phyloP scores from a whole-genome alignment of 805 yeast genomes.

The Candida orba region DNA sequence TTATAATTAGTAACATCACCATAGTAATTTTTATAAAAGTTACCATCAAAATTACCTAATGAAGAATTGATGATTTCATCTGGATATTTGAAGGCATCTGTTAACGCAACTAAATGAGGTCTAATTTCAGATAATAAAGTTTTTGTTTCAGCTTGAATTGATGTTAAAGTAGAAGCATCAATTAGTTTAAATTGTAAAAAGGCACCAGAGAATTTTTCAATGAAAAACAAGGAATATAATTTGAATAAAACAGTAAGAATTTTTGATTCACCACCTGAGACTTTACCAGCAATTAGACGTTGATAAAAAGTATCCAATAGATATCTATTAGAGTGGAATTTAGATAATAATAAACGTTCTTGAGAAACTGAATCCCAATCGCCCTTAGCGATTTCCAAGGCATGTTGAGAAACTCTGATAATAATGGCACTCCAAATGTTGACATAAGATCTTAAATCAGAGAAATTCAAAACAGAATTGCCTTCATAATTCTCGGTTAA shows the following conservation, averaged over 20 bases:
- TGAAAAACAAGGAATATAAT: constrained; percentile 56
- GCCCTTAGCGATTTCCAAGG: constrained; percentile 25
- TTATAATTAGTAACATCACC: constrained; percentile 48
- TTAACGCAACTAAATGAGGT: constrained; percentile 64
- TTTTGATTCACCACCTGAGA: constrained; percentile 32
- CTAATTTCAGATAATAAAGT: constrained; percentile 45
- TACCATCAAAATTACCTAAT: constrained; percentile 75
- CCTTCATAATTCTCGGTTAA: constrained; percentile 23
- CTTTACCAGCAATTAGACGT: constrained; percentile 16
- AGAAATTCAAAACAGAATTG: constrained; percentile 20
- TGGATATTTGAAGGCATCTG: constrained; percentile 78
- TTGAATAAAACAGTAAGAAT: constrained; percentile 48
- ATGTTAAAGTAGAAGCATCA: constrained; percentile 39
- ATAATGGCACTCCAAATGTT: constrained; percentile 30
- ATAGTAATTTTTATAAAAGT: constrained; percentile 75
- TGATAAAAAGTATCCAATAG: constrained; percentile 28
- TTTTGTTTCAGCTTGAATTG: constrained; percentile 37
- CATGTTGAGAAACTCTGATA: constrained; percentile 26
- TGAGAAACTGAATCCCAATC: constrained; percentile 32
- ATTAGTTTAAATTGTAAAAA: constrained; percentile 62
- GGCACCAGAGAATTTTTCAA: constrained; percentile 64
- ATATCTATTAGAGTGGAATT: constrained; percentile 34
- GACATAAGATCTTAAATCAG: constrained; percentile 13
- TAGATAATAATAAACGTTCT: constrained; percentile 31
- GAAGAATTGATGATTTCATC: constrained; percentile 80